Conservation (phyloP, 768 basidiomycete genomes). For the Agaricus sinodeliciosus region DNA sequence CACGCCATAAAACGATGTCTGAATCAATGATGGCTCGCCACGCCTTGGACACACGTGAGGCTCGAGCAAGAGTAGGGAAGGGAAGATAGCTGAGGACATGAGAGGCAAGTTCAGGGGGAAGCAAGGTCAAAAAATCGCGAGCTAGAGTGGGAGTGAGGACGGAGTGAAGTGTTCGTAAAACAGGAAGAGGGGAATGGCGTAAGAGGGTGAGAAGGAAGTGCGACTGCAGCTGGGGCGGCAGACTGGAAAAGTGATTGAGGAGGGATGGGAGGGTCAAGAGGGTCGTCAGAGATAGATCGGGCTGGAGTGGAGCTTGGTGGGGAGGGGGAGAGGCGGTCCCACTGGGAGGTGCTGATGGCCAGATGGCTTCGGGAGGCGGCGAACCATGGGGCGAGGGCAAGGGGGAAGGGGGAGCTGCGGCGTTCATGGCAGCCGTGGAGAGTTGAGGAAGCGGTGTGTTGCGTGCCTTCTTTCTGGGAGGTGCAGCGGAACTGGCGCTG, state of each 20-base stretch:
- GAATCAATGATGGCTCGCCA: constrained; percentile 93
- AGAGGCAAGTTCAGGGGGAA: constrained; percentile 90
- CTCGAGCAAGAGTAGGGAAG: constrained; percentile 74
- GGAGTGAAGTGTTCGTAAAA: constrained; percentile 82
- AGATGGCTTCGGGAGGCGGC: constrained; percentile 66
- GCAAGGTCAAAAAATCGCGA: constrained; percentile 87
- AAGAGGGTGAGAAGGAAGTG: constrained; percentile 91
- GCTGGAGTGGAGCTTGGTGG: constrained; percentile 67
- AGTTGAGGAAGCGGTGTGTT: constrained; percentile 52
- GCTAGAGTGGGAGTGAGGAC: constrained; percentile 88
- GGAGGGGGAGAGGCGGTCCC: constrained; percentile 60
- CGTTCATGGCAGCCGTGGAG: constrained; percentile 48
- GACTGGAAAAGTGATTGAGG: constrained; percentile 69
- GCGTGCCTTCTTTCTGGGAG: constrained; percentile 75
- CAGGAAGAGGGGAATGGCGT: constrained; percentile 86
- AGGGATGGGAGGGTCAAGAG: constrained; percentile 83
- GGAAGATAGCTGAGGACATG: constrained; percentile 84
- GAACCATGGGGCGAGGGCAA: constrained; percentile 83
- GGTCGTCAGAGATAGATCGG: constrained; percentile 75
- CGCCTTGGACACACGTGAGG: constrained; percentile 80
- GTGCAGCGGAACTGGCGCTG: constrained; percentile 40
- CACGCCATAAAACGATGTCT: constrained; percentile 85
- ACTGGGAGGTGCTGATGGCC: constrained; percentile 80
- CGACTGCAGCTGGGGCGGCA: constrained; percentile 83
- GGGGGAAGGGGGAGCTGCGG: constrained; percentile 78